Evolutionary conservation across 768 basidiomycete species (phyloP), one percentile per base, ranked within the genome.

Genomic region (Psilocybe azurescens): DNA sequence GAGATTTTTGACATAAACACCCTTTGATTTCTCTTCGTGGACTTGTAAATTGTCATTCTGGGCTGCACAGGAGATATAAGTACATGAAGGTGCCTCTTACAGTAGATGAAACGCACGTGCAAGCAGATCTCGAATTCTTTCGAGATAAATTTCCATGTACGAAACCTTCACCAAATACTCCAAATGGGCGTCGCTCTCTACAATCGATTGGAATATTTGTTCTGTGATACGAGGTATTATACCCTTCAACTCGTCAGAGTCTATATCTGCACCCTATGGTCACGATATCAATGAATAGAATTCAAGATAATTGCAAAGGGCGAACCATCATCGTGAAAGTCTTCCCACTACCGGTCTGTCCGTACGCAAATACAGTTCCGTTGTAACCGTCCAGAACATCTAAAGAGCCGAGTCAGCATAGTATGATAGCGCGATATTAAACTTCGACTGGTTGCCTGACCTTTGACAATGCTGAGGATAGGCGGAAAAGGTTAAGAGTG

Each of bases 101-200:
- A 29, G 33, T n/a, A 16, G 16, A n/a, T 16, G 55, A 51, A 11
- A 86, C 97, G 72, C 76, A 99, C 97, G 97, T 62, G 95, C 91
- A 57, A 99, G 84, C 58, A 99, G 79, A 83, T 99, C 97, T 56
- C 96, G 86, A 67, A 99, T 94, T 64, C 90, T 88, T 77, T 99
- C 97, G 63, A 99, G 84, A 77, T 99, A 99, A 62, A 99, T 99
- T 79, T 99, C 97, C 97, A 99, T 98, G 76, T 99, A 99, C 38
- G 95, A 97, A 55, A 98, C 97, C 79, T 99, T 99, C 74, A 99
- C 97, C 66, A 98, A 88, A 75, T 99, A 99, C 77, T 99, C 97
- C 60, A 99, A 80, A 75, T 94, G 94, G 38, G 93, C 86, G 67
- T 98, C 97, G 58, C 95, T 97, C 71, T 95, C 89, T 60, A 97